phyloP scores from a whole-genome alignment of 73 alveolate genomes.

The Paraurostyla sp. region DNA sequence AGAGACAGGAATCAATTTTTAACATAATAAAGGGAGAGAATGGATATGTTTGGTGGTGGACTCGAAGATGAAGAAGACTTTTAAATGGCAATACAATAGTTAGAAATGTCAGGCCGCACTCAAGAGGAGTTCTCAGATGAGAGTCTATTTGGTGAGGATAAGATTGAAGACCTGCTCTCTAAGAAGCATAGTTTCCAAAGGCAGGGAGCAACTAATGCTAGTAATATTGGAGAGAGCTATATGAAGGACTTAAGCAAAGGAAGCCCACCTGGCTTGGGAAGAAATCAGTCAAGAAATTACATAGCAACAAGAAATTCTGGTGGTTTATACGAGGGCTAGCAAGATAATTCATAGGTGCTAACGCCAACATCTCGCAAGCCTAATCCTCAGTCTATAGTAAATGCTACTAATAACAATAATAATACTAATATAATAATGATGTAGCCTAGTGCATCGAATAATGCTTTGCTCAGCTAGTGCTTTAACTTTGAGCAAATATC shows the following conservation, averaged over 20 bases:
- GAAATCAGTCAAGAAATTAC: no score
- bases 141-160: slow-evolving; percentile 28
- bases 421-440: no score
- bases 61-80: slow-evolving; percentile 32
- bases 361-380: no score
- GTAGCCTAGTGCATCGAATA: no score
- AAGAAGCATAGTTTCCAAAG: slow-evolving; percentile 18
- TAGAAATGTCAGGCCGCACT: not conserved
- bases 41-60: slow-evolving; percentile 11
- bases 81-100: not conserved
- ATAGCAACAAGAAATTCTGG: no score
- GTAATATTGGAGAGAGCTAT: slow-evolving; percentile 14
- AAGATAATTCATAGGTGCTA: no score
- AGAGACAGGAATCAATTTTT: not conserved
- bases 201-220: not conserved
- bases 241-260: slow-evolving; percentile 16
- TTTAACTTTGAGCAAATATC: not conserved
- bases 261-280: no score
- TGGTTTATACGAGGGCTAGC: no score
- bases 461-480: not conserved
- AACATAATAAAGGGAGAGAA: not conserved
- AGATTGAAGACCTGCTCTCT: slow-evolving; percentile 2
- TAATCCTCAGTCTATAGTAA: no score
- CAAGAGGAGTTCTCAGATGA: slow-evolving; percentile 36
- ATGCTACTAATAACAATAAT: no score